Conservation (phyloP, 2,329 filamentous ascomycete species). For the Cercospora zeina region DNA sequence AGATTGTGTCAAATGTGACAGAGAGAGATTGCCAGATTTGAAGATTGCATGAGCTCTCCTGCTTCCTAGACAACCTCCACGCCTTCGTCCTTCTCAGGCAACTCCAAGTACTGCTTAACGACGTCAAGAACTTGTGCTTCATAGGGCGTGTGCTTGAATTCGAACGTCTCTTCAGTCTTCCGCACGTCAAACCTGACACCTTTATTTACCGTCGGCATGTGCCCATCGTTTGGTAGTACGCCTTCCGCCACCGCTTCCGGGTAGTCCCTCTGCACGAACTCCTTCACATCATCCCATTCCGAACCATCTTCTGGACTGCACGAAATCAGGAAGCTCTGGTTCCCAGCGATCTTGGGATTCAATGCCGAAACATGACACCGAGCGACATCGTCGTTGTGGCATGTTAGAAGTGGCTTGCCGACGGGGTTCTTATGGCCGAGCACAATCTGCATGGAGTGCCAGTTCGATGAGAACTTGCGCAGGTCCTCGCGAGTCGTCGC, state of each 20-base stretch:
- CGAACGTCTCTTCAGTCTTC: constrained; percentile 19
- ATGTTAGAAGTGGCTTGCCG: constrained; percentile 8
- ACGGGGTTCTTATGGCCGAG: constrained; percentile 31
- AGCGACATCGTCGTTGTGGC: constrained; percentile 40
- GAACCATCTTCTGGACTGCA: constrained; percentile 23
- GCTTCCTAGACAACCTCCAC: background rate
- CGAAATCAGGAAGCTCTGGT: constrained; percentile 29
- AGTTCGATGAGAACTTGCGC: constrained; percentile 11
- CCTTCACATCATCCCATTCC: constrained; percentile 28
- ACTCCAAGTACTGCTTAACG: constrained; percentile 17
- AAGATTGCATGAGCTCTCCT: background rate
- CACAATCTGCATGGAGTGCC: constrained; percentile 15
- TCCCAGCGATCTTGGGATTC: constrained; percentile 24
- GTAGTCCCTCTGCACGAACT: constrained; percentile 13
- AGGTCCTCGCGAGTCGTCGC: constrained; percentile 25
- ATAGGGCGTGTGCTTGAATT: constrained; percentile 17
- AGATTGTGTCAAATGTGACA: no score
- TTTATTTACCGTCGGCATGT: constrained; percentile 12
- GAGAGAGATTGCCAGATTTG: background rate
- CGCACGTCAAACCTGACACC: constrained; percentile 10
- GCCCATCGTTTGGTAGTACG: constrained; percentile 22
- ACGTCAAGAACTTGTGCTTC: constrained; percentile 17
- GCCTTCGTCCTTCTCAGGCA: constrained; percentile 11
- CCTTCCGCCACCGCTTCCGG: constrained; percentile 21
- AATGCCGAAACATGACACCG: constrained; percentile 38